These are phyloP conservation scores for Actinomortierella wolfii DNA, from an alignment of 371 early-diverging fungal genomes.

Conservation along the genomic window DNA sequence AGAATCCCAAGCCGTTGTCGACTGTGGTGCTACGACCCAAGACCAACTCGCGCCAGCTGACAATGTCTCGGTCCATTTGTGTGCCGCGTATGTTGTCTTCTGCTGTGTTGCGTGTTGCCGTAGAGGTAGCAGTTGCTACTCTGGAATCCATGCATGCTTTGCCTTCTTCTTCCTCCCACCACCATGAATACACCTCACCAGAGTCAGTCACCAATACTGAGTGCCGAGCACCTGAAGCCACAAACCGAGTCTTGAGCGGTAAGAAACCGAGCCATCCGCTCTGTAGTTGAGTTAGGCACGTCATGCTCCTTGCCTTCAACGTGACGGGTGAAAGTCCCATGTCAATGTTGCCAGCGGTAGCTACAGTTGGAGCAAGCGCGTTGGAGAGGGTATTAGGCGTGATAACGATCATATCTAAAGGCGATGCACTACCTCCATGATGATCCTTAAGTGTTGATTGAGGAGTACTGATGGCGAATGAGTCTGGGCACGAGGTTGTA, in stretches of 20 bases:
- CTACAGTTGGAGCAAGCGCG: no score
- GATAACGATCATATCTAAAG: no score
- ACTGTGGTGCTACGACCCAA: slow-evolving; percentile 14
- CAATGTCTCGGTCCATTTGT: neutral
- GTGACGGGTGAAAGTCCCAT: neutral
- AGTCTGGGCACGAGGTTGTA: no score
- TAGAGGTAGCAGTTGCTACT: neutral
- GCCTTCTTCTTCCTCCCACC: slow-evolving; percentile 14
- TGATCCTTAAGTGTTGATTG: no score
- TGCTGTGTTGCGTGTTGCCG: neutral
- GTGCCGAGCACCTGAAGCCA: slow-evolving; percentile 23
- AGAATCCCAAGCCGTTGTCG: slow-evolving; percentile 2
- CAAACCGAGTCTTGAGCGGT: slow-evolving; percentile 13
- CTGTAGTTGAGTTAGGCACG: slow-evolving; percentile 17
- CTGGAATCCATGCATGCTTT: neutral
- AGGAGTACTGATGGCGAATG: no score
- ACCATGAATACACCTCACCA: slow-evolving; percentile 32
- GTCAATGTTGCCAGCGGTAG: no score
- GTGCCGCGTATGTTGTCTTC: neutral
- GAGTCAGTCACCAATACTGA: slow-evolving; percentile 19
- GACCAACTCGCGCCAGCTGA: slow-evolving; percentile 8
- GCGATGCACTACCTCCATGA: no score
- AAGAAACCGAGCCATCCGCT: slow-evolving; percentile 30
- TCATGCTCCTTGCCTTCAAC: slow-evolving; percentile 26
- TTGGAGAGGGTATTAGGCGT: no score